phyloP scores from a whole-genome alignment of 805 yeast genomes.

The Barnettozyma botsteinii region DNA sequence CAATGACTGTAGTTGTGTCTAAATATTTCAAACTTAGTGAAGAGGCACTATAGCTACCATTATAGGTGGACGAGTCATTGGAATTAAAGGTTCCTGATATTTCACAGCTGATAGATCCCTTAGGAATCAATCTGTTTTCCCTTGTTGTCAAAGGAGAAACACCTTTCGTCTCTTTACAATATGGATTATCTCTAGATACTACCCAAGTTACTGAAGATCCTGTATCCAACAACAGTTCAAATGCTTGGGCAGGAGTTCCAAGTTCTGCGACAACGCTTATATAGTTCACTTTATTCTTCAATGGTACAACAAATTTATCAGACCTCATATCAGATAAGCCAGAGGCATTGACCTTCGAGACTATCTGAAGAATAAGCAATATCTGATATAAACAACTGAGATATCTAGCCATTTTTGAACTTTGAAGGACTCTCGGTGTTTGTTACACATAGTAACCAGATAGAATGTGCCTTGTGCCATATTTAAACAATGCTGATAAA shows the following conservation, averaged over 20 bases:
- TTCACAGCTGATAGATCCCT: conserved; percentile 7
- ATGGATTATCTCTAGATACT: conserved; percentile 15
- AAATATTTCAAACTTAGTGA: conserved; percentile 2
- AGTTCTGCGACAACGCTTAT: conserved; percentile 6
- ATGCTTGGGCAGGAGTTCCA: conserved; percentile 22
- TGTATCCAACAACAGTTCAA: conserved; percentile 30
- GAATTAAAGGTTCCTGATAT: conserved; percentile 8
- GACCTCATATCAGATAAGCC: neutral
- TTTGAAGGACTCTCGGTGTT: too few species aligned
- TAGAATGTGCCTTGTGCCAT: too few species aligned
- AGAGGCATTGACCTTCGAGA: too few species aligned
- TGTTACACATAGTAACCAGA: too few species aligned
- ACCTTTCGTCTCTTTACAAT: conserved; percentile 5
- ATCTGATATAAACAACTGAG: too few species aligned
- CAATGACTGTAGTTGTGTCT: conserved; percentile 6
- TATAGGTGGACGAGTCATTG: conserved; percentile 1
- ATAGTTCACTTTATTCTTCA: conserved; percentile 10
- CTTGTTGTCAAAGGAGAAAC: neutral
- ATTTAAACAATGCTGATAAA: too few species aligned
- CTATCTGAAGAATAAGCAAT: too few species aligned
- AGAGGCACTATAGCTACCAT: neutral
- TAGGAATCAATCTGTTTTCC: neutral
- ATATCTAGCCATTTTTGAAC: too few species aligned
- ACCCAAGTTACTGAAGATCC: conserved; percentile 34
- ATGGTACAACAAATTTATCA: conserved; percentile 7